Evolutionary conservation across 2,329 filamentous ascomycete genomes (phyloP).

Genomic region (Botrytis fragariae): DNA sequence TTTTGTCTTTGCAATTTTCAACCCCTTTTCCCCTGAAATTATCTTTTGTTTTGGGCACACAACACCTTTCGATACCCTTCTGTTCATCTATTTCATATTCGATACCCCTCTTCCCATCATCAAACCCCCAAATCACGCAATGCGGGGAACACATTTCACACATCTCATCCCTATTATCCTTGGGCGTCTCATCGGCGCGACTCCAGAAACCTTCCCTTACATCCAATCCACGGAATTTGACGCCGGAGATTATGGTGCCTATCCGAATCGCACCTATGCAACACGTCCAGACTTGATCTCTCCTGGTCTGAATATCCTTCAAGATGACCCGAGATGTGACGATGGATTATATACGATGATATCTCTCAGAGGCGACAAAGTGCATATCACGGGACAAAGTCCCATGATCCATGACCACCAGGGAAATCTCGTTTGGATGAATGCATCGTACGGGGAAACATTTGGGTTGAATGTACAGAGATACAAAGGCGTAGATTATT

Average conservation of each 20-base stretch:
- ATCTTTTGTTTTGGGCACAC: not conserved
- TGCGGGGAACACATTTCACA: too few relatives aligned
- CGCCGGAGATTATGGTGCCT: conserved; percentile 38
- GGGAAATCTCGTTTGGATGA: conserved; percentile 28
- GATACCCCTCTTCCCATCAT: not conserved
- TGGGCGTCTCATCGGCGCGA: not conserved
- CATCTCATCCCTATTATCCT: not conserved
- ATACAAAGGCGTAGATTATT: conserved; percentile 45
- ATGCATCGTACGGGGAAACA: conserved; percentile 21
- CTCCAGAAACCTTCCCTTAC: not conserved
- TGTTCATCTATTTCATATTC: not conserved
- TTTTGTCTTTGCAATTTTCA: not conserved
- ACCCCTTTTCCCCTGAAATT: not conserved
- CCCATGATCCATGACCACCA: conserved; percentile 26
- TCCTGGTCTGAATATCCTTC: conserved; percentile 23
- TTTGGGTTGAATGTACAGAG: conserved; percentile 32
- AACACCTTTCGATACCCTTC: not conserved
- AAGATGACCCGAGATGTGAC: conserved; percentile 21
- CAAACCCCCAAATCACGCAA: not conserved
- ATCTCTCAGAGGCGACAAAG: conserved; percentile 23
- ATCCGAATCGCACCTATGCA: conserved; percentile 39
- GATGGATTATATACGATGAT: conserved; percentile 24
- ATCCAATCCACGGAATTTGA: conserved; percentile 36
- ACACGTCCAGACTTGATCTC: conserved; percentile 34
- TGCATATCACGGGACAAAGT: conserved; percentile 21